Base-by-base conservation (phyloP, 1,284 basidiomycete genomes). In the Boletus semigastroideus region DNA sequence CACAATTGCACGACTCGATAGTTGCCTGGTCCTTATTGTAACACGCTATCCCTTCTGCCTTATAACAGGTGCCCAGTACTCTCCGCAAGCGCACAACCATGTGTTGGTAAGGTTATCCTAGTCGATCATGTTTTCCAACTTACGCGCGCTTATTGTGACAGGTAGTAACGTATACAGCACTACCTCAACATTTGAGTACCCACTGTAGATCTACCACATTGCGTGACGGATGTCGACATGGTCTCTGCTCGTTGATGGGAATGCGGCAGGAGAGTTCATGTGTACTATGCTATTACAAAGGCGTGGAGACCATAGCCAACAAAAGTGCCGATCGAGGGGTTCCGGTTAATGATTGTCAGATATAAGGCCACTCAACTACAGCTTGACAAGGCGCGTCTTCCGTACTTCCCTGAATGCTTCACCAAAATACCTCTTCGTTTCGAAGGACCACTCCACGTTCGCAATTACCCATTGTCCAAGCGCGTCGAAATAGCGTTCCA, bases 381-480 rank as follows among this genome's bases (percentile, higher is more conserved):
- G 38, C 40, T 51, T 53, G 46, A 66, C 59, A 45, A 65, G 65
- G 58, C 53, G 50, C 54, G 63, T 67, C 62, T 40, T 63, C 37
- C 39, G 51, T 51, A 54, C 59, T 52, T 60, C 49, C 38, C 47
- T 37, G 38, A 53, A 49, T 11, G 41, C 48, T 52, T 53, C 54
- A 33, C 80, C 79, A 60, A 84, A 84, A 66, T 84, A 83, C 31
- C 80, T 74, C 55, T 74, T 72, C 12, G 78, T 78, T 60, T 82
- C 74, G 60, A 86, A 83, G 60, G 80, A 81, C 79, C 79, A 83
- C 71, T 70, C 73, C 42, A 80, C 65, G 60, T 78, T 79, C 34
- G 77, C 78, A 61, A 72, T 66, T 49, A 77, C 68, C 78, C 79
- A 82, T 57, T 72, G 73, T 50, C 76, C 78, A 50, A 78, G 68